phyloP scores from a whole-genome alignment of 2,329 filamentous ascomycete genomes.

The Apiospora arundinis region DNA sequence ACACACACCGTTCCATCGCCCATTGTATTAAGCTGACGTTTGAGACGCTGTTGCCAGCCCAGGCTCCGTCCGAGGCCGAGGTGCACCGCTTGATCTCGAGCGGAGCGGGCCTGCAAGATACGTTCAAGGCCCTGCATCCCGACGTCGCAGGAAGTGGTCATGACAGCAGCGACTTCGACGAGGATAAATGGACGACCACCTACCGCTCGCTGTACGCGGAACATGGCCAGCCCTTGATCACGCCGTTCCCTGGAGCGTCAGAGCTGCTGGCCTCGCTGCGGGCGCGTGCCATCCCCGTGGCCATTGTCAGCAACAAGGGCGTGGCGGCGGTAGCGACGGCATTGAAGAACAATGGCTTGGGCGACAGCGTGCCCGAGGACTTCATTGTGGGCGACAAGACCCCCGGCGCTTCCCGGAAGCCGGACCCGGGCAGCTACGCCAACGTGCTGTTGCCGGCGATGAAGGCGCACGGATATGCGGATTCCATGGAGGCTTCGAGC shows the following conservation, averaged over 20 bases:
- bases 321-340: conserved; percentile 17
- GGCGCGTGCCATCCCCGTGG: conserved; percentile 20
- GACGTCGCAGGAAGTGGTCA: background rate
- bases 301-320: conserved; percentile 29
- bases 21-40: conserved; percentile 29
- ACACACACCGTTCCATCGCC: conserved; percentile 27
- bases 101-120: conserved; percentile 26
- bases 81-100: conserved; percentile 26
- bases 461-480: background rate
- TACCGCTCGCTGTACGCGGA: conserved; percentile 26
- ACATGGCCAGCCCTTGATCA: conserved; percentile 25
- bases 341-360: conserved; percentile 24
- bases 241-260: conserved; percentile 24
- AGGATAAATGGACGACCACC: background rate
- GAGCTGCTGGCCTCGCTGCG: conserved; percentile 24
- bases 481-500: background rate
- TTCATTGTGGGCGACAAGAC: conserved; percentile 29
- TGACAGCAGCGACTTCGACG: background rate
- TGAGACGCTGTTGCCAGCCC: conserved; percentile 23
- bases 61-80: conserved; percentile 22
- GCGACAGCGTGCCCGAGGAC: conserved; percentile 19
- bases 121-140: conserved; percentile 25
- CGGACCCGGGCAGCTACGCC: conserved; percentile 26
- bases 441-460: conserved; percentile 27
- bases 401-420: conserved; percentile 26